A percentile compares a stretch with the other conserved stretches of the same genome.
These are phyloP conservation scores for Serendipita sp. DNA, from an alignment of 768 basidiomycete species.

Conservation along the genomic window DNA sequence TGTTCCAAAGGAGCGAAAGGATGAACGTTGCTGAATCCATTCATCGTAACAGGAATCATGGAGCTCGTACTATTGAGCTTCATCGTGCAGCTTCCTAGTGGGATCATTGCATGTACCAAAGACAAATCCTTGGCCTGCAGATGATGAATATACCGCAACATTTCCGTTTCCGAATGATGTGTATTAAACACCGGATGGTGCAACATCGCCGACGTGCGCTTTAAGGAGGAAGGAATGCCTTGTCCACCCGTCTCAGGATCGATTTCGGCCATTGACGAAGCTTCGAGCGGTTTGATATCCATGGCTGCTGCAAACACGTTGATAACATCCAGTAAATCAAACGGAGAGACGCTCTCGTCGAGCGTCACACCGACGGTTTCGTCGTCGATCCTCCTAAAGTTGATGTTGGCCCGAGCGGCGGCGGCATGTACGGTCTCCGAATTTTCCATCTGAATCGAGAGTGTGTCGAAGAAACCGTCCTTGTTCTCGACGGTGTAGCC, in stretches of 20 bases:
- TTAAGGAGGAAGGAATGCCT: constrained; percentile 38
- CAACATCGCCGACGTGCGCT: constrained; percentile 39
- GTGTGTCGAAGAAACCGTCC: constrained; percentile 74
- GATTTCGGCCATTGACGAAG: constrained; percentile 25
- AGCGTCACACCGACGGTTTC: constrained; percentile 72
- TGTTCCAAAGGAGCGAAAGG: constrained; percentile 87
- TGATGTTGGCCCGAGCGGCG: constrained; percentile 53
- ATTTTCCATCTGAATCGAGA: constrained; percentile 51
- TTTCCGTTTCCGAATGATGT: constrained; percentile 96
- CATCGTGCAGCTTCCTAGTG: constrained; percentile 92
- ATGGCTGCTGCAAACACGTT: constrained; percentile 66
- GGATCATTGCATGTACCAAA: constrained; percentile 91
- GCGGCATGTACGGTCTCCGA: constrained; percentile 51
- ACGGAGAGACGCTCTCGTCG: constrained; percentile 72
- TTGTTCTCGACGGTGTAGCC: constrained; percentile 60
- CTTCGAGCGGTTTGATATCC: constrained; percentile 28
- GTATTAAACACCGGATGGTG: constrained; percentile 88
- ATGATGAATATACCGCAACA: constrained; percentile 91
- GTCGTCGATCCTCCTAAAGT: constrained; percentile 64
- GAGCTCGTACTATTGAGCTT: constrained; percentile 96
- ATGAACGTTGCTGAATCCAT: constrained; percentile 78
- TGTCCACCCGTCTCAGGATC: not conserved
- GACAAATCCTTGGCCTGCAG: constrained; percentile 89
- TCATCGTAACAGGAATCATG: constrained; percentile 93
- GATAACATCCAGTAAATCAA: constrained; percentile 59